Evolutionary conservation across 371 early-diverging fungal species (phyloP).

Genomic region (Blastocladiella emersonii): DNA sequence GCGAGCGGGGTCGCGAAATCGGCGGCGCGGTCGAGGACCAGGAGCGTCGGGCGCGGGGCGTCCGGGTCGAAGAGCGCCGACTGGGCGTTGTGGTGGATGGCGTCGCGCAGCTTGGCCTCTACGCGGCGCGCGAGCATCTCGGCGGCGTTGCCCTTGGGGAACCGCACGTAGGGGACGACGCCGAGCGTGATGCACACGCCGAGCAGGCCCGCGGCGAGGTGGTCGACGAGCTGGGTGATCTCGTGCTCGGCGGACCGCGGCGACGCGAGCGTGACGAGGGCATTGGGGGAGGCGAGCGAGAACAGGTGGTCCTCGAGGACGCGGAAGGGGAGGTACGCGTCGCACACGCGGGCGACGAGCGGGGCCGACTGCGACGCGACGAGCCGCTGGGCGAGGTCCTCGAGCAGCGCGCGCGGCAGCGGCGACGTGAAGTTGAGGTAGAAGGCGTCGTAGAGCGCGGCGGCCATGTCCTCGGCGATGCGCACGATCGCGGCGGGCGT

Average conservation of each 20-base stretch:
- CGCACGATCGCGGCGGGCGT: constrained; percentile 65
- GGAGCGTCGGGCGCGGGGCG: constrained; percentile 43
- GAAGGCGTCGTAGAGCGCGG: constrained; percentile 82
- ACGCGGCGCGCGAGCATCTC: constrained; percentile 82
- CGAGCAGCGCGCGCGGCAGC: constrained; percentile 78
- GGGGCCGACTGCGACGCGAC: constrained; percentile 54
- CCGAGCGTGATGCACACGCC: constrained; percentile 86
- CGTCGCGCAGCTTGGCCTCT: constrained; percentile 73
- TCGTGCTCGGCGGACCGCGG: constrained; percentile 58
- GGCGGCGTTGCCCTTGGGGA: constrained; percentile 80
- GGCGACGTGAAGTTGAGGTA: constrained; percentile 88
- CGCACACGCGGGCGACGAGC: constrained; percentile 80
- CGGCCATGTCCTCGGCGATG: constrained; percentile 80
- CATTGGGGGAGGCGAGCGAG: constrained; percentile 70
- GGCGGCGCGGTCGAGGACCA: constrained; percentile 87
- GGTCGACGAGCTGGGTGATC: constrained; percentile 61
- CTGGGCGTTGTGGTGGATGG: constrained; percentile 59
- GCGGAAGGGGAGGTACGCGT: constrained; percentile 90
- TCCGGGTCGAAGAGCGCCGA: constrained; percentile 9
- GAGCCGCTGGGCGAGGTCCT: constrained; percentile 76
- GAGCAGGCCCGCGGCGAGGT: constrained; percentile 67
- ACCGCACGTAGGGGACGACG: constrained; percentile 76
- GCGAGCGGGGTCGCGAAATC: constrained; percentile 88
- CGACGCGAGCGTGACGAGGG: constrained; percentile 67
- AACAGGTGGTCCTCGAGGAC: constrained; percentile 89